Percentiles rank a stretch among this genome's conserved stretches.
These are phyloP conservation scores for Porcisia hertigi DNA, from an alignment of 208 protist species.

Conservation along the genomic window DNA sequence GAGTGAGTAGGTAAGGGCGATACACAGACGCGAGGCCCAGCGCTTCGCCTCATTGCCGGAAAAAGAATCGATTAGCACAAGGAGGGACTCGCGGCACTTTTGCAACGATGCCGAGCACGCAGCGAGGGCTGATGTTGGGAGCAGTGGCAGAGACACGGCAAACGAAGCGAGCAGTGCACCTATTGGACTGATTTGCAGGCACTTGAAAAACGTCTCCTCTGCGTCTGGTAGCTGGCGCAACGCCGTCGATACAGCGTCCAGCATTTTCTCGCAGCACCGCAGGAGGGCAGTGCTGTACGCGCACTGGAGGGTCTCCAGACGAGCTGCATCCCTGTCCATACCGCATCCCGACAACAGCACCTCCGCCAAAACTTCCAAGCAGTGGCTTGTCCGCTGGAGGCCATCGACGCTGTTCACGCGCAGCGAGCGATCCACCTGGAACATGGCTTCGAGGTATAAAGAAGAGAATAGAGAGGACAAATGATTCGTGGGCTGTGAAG, in stretches of 20 bases:
- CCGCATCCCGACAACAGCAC: conserved; percentile 42
- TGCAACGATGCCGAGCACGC: conserved; percentile 52
- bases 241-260: conserved; percentile 52
- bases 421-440: conserved; percentile 62
- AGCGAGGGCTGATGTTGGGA: conserved; percentile 61
- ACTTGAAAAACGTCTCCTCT: conserved; percentile 38
- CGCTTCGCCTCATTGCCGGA: conserved; percentile 16
- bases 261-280: conserved; percentile 59
- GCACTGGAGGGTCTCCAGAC: conserved; percentile 32
- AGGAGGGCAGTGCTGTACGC: conserved; percentile 77
- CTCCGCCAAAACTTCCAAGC: conserved; percentile 85
- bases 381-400: conserved; percentile 59
- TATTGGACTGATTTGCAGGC: conserved; percentile 67
- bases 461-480: conserved; percentile 67
- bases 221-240: conserved; percentile 50
- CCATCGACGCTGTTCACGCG: conserved; percentile 30
- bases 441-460: conserved; percentile 71
- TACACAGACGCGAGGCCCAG: conserved; percentile 60
- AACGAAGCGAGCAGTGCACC: conserved; percentile 81
- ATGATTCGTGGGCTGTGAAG: conserved; percentile 16
- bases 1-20: conserved; percentile 75
- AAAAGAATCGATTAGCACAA: conserved; percentile 48
- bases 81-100: conserved; percentile 68
- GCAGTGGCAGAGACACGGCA: conserved; percentile 68
- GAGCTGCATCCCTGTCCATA: conserved; percentile 8